A percentile compares a stretch with the other conserved stretches of the same genome.
phyloP scores from a whole-genome alignment of 495 filamentous ascomycete genomes.

The Penicillium nucicola region DNA sequence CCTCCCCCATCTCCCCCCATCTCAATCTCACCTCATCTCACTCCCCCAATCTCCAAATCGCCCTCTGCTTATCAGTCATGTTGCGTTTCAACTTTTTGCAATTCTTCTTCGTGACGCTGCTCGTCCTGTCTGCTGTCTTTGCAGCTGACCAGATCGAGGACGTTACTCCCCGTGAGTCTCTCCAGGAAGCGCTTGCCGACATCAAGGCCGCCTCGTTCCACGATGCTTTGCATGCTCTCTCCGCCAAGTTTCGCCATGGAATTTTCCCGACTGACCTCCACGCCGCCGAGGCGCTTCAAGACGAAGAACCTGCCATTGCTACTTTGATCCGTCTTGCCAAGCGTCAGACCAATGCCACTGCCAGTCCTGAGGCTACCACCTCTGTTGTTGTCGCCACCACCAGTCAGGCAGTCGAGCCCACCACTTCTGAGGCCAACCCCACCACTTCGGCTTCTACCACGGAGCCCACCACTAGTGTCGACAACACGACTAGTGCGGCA shows the following conservation, averaged over 20 bases:
- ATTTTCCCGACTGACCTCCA: conserved; percentile 45
- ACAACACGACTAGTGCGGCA: background rate
- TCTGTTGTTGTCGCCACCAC: conserved; percentile 11
- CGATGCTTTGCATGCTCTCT: conserved; percentile 46
- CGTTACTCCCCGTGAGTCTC: conserved; percentile 24
- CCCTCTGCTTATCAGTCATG: conserved; percentile 22
- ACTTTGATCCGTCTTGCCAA: conserved; percentile 41
- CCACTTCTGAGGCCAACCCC: conserved; percentile 7
- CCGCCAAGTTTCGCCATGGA: conserved; percentile 50
- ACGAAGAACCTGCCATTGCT: conserved; percentile 44
- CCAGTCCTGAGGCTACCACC: conserved; percentile 10
- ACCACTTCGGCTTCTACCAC: conserved; percentile 8
- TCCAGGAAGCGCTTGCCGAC: conserved; percentile 39
- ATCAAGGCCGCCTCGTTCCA: conserved; percentile 43
- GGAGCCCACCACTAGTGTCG: conserved; percentile 5
- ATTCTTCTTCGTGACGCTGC: conserved; percentile 16
- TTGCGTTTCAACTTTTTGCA: conserved; percentile 23
- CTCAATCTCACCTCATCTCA: background rate
- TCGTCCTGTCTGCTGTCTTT: conserved; percentile 15
- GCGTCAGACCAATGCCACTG: conserved; percentile 35
- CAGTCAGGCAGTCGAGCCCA: conserved; percentile 5
- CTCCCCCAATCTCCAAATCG: conserved; percentile 19
- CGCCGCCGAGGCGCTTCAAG: conserved; percentile 46
- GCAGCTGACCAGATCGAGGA: conserved; percentile 17
- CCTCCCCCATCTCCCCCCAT: background rate